These are phyloP conservation scores for Exophiala calicioides DNA, from an alignment of 2,329 filamentous ascomycete species.

Conservation along the genomic window DNA sequence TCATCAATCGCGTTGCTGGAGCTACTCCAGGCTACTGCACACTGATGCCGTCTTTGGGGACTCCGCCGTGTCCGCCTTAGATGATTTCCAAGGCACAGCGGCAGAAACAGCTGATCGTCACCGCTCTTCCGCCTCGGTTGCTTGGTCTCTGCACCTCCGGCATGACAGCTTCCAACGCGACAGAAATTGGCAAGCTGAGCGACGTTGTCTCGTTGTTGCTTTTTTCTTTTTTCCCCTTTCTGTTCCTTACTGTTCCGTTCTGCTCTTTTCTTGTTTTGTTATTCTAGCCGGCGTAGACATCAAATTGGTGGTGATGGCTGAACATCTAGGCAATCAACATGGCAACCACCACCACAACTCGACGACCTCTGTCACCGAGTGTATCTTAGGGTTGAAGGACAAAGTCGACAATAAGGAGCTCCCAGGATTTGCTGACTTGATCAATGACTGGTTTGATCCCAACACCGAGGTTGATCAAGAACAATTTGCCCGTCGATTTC, in stretches of 20 bases:
- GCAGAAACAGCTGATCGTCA: slow-evolving; percentile 12
- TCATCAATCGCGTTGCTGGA: slow-evolving; percentile 1
- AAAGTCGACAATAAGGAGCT: slow-evolving; percentile 22
- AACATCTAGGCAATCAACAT: slow-evolving; percentile 15
- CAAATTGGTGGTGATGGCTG: slow-evolving; percentile 15
- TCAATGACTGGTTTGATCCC: slow-evolving; percentile 26
- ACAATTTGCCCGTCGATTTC: slow-evolving; percentile 23
- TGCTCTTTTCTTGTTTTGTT: background rate
- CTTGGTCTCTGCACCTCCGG: background rate
- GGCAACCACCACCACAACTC: slow-evolving; percentile 20
- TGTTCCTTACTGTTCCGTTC: background rate
- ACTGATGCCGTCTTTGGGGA: too few relatives aligned
- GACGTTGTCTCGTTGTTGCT: background rate
- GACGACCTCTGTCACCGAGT: slow-evolving; percentile 23
- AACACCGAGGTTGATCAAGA: slow-evolving; percentile 22
- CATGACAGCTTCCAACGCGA: slow-evolving; percentile 1
- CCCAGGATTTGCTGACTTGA: slow-evolving; percentile 19
- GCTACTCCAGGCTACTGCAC: slow-evolving; percentile 13
- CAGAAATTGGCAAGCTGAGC: background rate
- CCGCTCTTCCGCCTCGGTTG: slow-evolving; percentile 10
- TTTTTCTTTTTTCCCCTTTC: slow-evolving; percentile 1
- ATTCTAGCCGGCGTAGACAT: slow-evolving; percentile 3
- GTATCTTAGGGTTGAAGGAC: slow-evolving; percentile 20
- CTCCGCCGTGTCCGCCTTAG: too few relatives aligned
- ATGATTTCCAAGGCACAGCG: slow-evolving; percentile 4